phyloP scores from a whole-genome alignment of 768 basidiomycete genomes.

The Sarcodon sp. region DNA sequence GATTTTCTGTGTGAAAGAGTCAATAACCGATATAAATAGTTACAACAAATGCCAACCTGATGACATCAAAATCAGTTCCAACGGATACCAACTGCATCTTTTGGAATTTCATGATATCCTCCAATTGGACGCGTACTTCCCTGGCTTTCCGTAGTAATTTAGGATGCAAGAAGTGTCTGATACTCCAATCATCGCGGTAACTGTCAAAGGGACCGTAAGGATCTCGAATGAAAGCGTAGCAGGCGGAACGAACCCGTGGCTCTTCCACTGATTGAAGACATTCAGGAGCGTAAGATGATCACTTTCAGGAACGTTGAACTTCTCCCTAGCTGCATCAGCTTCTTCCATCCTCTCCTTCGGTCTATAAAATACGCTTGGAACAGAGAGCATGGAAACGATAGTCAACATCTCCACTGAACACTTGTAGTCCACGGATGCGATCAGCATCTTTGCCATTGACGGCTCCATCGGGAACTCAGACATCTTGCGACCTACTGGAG shows the following conservation, averaged over 20 bases:
- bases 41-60: conserved; percentile 34
- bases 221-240: not conserved
- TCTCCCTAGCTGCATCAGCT: conserved; percentile 93
- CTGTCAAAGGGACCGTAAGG: conserved; percentile 21
- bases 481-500: conserved; percentile 89
- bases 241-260: conserved; percentile 58
- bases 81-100: conserved; percentile 89
- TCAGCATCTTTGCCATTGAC: conserved; percentile 98
- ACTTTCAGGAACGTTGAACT: conserved; percentile 97
- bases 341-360: conserved; percentile 98
- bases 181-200: conserved; percentile 88
- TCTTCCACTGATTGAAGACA: conserved; percentile 98
- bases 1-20: conserved; percentile 54
- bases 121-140: conserved; percentile 90
- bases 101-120: conserved; percentile 99
- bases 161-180: conserved; percentile 93
- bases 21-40: not conserved
- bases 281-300: conserved; percentile 93
- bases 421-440: conserved; percentile 84
- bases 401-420: conserved; percentile 96
- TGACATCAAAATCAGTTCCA: conserved; percentile 90
- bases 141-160: conserved; percentile 90
- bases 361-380: conserved; percentile 94
- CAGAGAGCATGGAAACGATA: conserved; percentile 97
- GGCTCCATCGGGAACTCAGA: conserved; percentile 99